Percentiles rank a stretch among this genome's conserved stretches.
phyloP scores from a whole-genome alignment of 106 monocot genomes.

The Acorus calamus region DNA sequence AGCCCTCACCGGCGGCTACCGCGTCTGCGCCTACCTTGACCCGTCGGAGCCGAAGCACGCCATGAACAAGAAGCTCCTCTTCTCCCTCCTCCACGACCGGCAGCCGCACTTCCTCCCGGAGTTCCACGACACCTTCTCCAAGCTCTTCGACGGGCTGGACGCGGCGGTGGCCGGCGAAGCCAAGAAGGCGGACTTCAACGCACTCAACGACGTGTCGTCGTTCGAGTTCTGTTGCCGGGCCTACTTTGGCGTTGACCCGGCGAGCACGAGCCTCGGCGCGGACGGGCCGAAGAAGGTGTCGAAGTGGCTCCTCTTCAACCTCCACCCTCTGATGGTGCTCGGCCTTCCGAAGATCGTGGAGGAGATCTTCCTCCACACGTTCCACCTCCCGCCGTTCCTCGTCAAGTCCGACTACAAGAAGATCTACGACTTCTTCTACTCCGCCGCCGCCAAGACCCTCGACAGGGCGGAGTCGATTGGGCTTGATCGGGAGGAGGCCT shows the following conservation, averaged over 20 bases:
- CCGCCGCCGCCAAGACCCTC: conserved; percentile 17
- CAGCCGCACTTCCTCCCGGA: conserved; percentile 23
- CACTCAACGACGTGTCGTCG: conserved; percentile 20
- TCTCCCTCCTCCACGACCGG: conserved; percentile 23
- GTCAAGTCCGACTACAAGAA: conserved; percentile 19
- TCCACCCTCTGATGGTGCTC: conserved; percentile 28
- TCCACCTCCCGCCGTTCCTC: conserved; percentile 28
- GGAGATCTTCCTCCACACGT: conserved; percentile 43
- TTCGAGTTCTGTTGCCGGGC: conserved; percentile 37
- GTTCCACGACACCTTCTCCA: conserved; percentile 24
- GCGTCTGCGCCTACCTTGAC: conserved; percentile 55
- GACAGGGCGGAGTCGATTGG: conserved; percentile 23
- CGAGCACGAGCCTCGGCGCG: conserved; percentile 5
- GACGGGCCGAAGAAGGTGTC: conserved; percentile 10
- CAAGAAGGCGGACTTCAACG: conserved; percentile 30
- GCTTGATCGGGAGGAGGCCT: conserved; percentile 33
- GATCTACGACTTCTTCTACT: conserved; percentile 29
- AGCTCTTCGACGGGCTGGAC: conserved; percentile 28
- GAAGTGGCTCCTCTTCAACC: conserved; percentile 34
- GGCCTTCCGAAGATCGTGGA: conserved; percentile 28
- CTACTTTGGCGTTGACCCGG: conserved; percentile 18
- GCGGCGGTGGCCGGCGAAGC: conserved; percentile 6
- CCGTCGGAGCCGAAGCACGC: conserved; percentile 41
- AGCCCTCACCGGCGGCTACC: conserved; percentile 38
- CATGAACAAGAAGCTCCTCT: conserved; percentile 30